Base-by-base conservation (phyloP, 2,329 filamentous ascomycete species). In the Sarocladium brachiariae region DNA sequence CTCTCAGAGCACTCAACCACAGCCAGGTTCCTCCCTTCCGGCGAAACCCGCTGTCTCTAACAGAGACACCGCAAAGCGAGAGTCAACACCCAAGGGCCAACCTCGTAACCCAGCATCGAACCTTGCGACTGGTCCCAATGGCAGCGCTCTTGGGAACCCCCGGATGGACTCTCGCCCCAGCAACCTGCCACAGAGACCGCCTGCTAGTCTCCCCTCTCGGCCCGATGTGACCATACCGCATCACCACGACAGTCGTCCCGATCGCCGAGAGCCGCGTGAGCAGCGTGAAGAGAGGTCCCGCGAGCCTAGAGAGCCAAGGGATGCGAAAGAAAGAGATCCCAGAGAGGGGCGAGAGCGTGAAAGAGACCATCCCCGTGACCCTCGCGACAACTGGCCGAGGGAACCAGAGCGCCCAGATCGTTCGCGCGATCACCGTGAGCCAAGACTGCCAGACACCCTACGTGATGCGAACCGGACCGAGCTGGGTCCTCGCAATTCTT, bases 221-320 rank as follows among this genome's bases (percentile, higher is more conserved):
- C 81, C 81, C 14, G 79, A 84, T 55, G 72, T 80, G 10, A 78
- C 77, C 7, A 73, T 78, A 41, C 73, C 73, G 1, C 70, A 70
- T 2, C 72, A 74, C 21, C 43, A 47, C 43, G 43, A 47, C 9
- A 7, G 67, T 16, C 69, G 71, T 14, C 61, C 69, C 33, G 71
- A 75, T 13, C 62, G 64, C 19, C 64, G 69, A 45, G 68, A 70
- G 11, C 24, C 43, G 6, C 43, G 43, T 4, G 43, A 62, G 16
- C 31, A 55, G 4, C 30, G 30, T 16, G 46, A 49, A 24, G 30
- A 21, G 3, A 49, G 21, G 18, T 9, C 50, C 9, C 63, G 68
- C 31, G 70, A 71, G 39, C 50, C 59, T 14, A 16, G 39, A 21
- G 30, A 34, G 10, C 25, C 25, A 4, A 18, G 45, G 14, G 45